Evolutionary conservation across 2,329 filamentous ascomycete species (phyloP), one percentile per base, ranked within the genome.

Genomic region (Ampelomyces quisqualis): DNA sequence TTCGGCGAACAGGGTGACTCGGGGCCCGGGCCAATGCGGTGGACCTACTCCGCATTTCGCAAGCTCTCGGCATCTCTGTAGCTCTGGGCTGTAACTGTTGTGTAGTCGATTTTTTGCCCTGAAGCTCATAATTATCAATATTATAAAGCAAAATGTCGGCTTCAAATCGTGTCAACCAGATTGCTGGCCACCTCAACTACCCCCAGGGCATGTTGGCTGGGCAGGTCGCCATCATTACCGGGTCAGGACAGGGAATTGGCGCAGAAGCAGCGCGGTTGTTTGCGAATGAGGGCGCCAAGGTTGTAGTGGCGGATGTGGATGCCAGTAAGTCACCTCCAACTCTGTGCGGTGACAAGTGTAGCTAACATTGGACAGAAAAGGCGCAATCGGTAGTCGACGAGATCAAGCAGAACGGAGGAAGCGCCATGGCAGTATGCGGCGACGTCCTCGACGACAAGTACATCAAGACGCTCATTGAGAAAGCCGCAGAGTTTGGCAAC

Each of bases 221-320:
- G 37, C 88, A 95, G 66, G 81, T 86, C 11, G 89, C 89, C 60
- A 94, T 95, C 67, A 85, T 95, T 65, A 95, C 90, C 2, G 88
- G 89, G 30, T 82, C 84, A 13, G 88, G 87, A 7, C 88, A 94
- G 67, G 90, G 90, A 45, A 95, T 95, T 65, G 90, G 89, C 17
- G 90, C 88, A 19, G 90, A 95, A 71, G 78, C 85, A 21, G 89
- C 89, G 6, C 77, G 83, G 7, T 72, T 94, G 3, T 94, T 95
- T 60, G 88, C 88, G 9, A 91, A 90, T 45, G 88, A 95, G 69
- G 90, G 90, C 17, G 88, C 89, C 11, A 89, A 85, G 64, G 88
- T 95, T 0, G 75, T 95, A 8, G 76, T 95, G 31, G 84, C 87
- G 17, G 90, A 95, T 70, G 88, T 95, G 46, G 90, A 95, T 69